Evolutionary conservation across 352 stramenopile species (phyloP), one percentile per base, ranked within the genome.

Genomic region (Phytophthora podocarpi): DNA sequence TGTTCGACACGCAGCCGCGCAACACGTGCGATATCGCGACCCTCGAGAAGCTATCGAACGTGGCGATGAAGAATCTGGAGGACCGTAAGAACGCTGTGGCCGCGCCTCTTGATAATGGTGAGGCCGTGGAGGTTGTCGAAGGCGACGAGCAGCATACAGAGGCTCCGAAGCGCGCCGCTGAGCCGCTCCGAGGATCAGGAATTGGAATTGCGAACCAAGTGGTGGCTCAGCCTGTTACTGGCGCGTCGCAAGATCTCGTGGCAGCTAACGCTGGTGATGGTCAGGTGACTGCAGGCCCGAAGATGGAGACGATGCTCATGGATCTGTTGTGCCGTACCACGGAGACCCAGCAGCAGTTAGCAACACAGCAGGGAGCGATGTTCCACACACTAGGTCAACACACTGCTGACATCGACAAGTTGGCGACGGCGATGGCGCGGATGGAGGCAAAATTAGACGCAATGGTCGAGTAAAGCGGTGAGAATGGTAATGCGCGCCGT

Each of bases 301-400:
- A 95, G 86, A 93, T 95, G 84, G 86, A 95, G 58, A 93, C 86
- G 56, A 95, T 95, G 86, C 69, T 95, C 31, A 95, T 95, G 86
- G 86, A 95, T 75, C 63, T 95, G 51, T 67, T 95, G 31, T 95
- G 86, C 62, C 86, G 86, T 51, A 95, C 86, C 41, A 95, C 86
- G 49, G 86, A 95, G 67, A 95, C 86, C 26, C 86, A 95, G 78
- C 86, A 95, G 78, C 86, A 95, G 70, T 80, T 95, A 75, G 86
- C 86, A 77, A 93, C 86, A 80, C 86, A 95, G 60, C 86, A 95
- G 70, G 86, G 86, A 70, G 86, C 84, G 24, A 95, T 95, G 86
- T 95, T 95, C 70, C 86, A 95, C 70, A 93, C 84, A 86, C 73
- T 95, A 86, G 82, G 86, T 62, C 86, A 95, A 78, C 86, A 95